Conservation (phyloP, 2,329 filamentous ascomycete species). For the Fusarium secorum region DNA sequence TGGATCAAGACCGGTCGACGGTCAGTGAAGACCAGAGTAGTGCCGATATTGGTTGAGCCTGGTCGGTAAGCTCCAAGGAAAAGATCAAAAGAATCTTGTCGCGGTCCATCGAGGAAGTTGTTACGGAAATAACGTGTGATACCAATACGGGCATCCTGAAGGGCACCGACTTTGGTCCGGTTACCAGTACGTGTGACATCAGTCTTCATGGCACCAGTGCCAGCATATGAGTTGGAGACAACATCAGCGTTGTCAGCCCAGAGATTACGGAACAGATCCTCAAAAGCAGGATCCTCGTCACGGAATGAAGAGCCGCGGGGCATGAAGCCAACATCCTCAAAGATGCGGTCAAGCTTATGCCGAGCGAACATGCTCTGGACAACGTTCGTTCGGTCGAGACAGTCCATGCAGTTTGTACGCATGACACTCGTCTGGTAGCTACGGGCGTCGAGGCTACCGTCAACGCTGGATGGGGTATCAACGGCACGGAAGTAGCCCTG, state of each 20-base stretch:
- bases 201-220: constrained; percentile 96
- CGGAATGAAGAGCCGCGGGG: constrained; percentile 78
- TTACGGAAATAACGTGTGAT: constrained; percentile 89
- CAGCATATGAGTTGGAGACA: constrained; percentile 90
- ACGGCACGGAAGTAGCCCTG: constrained; percentile 94
- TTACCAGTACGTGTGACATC: constrained; percentile 95
- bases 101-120: constrained; percentile 92
- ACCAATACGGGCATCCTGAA: constrained; percentile 89
- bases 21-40: constrained; percentile 81
- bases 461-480: constrained; percentile 76
- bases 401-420: constrained; percentile 99
- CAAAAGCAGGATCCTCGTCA: constrained; percentile 80
- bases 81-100: constrained; percentile 94
- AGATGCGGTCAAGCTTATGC: constrained; percentile 86
- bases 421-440: constrained; percentile 88
- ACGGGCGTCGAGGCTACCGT: constrained; percentile 80
- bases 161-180: constrained; percentile 82
- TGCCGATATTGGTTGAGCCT: constrained; percentile 73
- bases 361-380: constrained; percentile 97
- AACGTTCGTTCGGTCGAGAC: constrained; percentile 95
- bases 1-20: constrained; percentile 87
- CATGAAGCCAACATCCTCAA: constrained; percentile 84
- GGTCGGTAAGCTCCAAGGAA: constrained; percentile 90
- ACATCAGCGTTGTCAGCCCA: constrained; percentile 99
- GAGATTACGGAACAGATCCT: constrained; percentile 91